These are phyloP conservation scores for Fusarium sp. DNA, from an alignment of 2,329 filamentous ascomycete genomes.

Conservation along the genomic window DNA sequence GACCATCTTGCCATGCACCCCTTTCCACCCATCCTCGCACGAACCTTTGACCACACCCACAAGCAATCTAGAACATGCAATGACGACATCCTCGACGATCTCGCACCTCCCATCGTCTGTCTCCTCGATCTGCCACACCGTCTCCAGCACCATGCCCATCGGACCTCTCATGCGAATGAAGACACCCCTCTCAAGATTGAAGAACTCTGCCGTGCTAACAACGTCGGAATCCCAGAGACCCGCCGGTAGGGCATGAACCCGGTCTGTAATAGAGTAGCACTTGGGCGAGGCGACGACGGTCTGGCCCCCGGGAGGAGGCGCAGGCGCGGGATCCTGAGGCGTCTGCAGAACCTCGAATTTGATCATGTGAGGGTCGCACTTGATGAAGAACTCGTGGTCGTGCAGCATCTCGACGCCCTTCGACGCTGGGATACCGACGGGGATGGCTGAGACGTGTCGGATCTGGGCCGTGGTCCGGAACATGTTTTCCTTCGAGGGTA, in stretches of 20 bases:
- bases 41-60: conserved; percentile 62
- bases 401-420: conserved; percentile 61
- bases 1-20: conserved; percentile 63
- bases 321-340: conserved; percentile 43
- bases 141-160: conserved; percentile 65
- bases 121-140: conserved; percentile 59
- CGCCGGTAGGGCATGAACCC: conserved; percentile 64
- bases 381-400: conserved; percentile 64
- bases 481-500: conserved; percentile 46
- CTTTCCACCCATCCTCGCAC: conserved; percentile 63
- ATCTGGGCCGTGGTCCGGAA: conserved; percentile 59
- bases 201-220: conserved; percentile 66
- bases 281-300: conserved; percentile 46
- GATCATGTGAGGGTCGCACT: conserved; percentile 64
- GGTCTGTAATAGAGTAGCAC: conserved; percentile 62
- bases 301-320: conserved; percentile 45
- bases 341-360: conserved; percentile 55
- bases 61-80: conserved; percentile 63
- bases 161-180: conserved; percentile 66
- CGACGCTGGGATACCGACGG: conserved; percentile 50
- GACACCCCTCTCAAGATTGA: conserved; percentile 60
- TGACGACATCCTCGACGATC: conserved; percentile 63
- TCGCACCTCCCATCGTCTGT: conserved; percentile 51
- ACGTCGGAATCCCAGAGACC: conserved; percentile 68
- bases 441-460: conserved; percentile 58